Conservation (phyloP, 2,329 filamentous ascomycete genomes). For the Bipolaris gigantea region DNA sequence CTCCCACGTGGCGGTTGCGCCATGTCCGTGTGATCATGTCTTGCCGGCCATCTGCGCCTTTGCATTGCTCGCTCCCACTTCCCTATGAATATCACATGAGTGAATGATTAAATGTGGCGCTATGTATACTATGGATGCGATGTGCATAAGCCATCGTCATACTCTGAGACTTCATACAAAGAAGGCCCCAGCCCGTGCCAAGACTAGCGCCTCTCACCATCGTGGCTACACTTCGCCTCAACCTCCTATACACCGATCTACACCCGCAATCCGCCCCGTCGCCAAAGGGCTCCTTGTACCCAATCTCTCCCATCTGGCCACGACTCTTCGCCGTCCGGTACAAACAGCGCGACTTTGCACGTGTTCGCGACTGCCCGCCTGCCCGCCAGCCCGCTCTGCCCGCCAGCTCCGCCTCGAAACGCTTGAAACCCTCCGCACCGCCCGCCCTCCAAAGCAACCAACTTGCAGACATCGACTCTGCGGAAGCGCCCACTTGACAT, state of each 20-base stretch:
- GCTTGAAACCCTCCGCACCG: conserved; percentile 35
- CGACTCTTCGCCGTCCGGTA: conserved; percentile 27
- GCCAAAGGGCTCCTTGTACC: conserved; percentile 32
- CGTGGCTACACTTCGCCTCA: conserved; percentile 15
- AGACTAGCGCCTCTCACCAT: conserved; percentile 24
- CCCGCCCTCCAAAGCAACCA: conserved; percentile 38
- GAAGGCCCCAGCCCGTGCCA: conserved; percentile 20
- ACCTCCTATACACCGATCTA: conserved; percentile 33
- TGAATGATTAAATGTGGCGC: not conserved
- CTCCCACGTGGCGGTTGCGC: conserved; percentile 5
- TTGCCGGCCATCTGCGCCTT: not conserved
- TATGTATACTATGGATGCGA: conserved; percentile 3
- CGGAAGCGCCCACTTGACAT: conserved; percentile 45
- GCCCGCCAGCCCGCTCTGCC: conserved; percentile 8
- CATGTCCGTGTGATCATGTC: conserved; percentile 1
- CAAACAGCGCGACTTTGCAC: conserved; percentile 28
- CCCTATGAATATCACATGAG: not conserved
- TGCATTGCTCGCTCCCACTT: not conserved
- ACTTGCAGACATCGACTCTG: conserved; percentile 42
- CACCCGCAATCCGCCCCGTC: conserved; percentile 34
- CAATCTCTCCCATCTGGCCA: conserved; percentile 30
- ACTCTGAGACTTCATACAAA: conserved; percentile 9
- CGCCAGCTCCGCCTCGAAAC: conserved; percentile 24
- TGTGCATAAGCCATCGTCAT: not conserved
- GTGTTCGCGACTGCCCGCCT: conserved; percentile 18